phyloP scores from a whole-genome alignment of 192 early-diverging fungal species.

The Podila clonocystis region DNA sequence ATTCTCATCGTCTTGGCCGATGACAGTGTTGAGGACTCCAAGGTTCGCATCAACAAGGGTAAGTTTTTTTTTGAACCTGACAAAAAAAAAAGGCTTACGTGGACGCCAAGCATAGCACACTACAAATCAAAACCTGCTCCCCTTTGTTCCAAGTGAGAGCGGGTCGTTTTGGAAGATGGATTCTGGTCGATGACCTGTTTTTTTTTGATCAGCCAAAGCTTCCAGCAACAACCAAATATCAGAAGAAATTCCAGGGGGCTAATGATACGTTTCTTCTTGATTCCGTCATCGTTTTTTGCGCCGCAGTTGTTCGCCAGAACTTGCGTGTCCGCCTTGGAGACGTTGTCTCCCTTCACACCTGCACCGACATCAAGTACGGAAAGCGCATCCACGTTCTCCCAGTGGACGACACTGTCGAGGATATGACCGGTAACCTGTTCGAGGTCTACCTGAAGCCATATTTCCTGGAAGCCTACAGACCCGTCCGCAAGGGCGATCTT shows the following conservation, averaged over 20 bases:
- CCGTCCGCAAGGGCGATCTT: conserved; percentile 81
- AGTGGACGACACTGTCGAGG: conserved; percentile 89
- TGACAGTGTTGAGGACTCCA: conserved; percentile 80
- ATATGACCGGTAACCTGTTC: conserved; percentile 86
- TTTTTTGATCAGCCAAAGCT: too few relatives aligned
- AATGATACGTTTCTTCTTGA: background rate
- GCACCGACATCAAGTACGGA: conserved; percentile 87
- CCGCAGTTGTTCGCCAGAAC: conserved; percentile 76
- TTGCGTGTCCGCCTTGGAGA: conserved; percentile 87
- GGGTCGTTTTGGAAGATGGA: too few relatives aligned
- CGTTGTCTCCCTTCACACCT: conserved; percentile 84
- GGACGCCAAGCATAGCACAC: background rate
- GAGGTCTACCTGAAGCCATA: conserved; percentile 90
- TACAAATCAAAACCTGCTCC: too few relatives aligned
- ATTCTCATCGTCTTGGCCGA: conserved; percentile 84
- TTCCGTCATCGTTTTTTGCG: background rate
- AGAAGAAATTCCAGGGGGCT: too few relatives aligned
- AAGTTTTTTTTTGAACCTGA: background rate
- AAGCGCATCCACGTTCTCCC: conserved; percentile 87
- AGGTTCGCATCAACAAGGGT: conserved; percentile 82
- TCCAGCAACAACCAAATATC: too few relatives aligned
- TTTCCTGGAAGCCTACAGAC: conserved; percentile 87
- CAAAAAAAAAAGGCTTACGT: too few relatives aligned
- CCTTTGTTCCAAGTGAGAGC: background rate
- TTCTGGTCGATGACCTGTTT: too few relatives aligned